Evolutionary conservation across 805 yeast species (phyloP), one percentile per base, ranked within the genome.

Genomic region (Candida odintsovae): DNA sequence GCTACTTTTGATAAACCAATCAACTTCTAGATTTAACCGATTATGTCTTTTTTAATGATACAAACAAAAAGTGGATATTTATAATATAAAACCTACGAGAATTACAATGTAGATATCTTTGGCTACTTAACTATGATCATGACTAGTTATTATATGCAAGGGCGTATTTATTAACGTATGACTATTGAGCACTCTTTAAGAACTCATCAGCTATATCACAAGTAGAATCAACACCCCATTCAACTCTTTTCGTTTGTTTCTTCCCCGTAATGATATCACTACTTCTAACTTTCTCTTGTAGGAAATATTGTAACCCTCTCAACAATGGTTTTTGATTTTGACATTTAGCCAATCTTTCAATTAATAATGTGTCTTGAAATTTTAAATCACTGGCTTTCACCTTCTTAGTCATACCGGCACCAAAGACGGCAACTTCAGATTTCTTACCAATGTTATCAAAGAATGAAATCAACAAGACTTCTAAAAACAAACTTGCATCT

Each of bases 1-100:
- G 86, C 95, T 52, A 86, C 96, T 44, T 90, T 82, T 67, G 92
- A 78, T 65, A 89, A 90, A 76, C 88, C 98, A 65, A 79, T 92
- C 70, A 90, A 92, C 80, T 84, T 82, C 58, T 87, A 80, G 54
- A 41, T n/a, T 7, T 28, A 28, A 28, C 28, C 28, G 13, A 29
- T 33, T 33, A 33, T 33, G 36, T 16, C 36, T 33, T 28, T 28
- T 28, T 28, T 16, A 33, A 33, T 33, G 36, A 33, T 33, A 33
- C 36, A 33, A 33, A 28, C 31, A 28, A 33, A 33, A 16, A 16
- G 36, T 33, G 36, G 36, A 33, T 33, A 33, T 33, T 33, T 33
- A 33, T 33, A 33, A 33, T n/a, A 33, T 16, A 33, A 33, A 16
- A 33, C 9, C 36, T 33, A 33, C 20, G 20, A 33, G 20, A 33